Percentiles rank a stretch among this genome's conserved stretches.
These are phyloP conservation scores for Daldinia childiae DNA, from an alignment of 495 filamentous ascomycete species.

Conservation along the genomic window DNA sequence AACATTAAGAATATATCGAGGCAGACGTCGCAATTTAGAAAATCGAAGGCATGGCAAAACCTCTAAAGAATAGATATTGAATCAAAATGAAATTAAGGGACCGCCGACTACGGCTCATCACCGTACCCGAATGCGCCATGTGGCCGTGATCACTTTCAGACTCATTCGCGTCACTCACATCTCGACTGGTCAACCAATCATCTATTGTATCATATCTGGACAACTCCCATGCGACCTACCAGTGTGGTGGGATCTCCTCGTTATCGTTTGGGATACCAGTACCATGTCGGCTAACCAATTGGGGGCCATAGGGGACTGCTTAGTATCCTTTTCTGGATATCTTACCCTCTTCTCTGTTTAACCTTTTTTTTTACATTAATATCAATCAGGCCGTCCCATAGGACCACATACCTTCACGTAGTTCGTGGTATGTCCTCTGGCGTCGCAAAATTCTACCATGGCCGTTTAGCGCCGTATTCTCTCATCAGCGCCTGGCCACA, in stretches of 20 bases:
- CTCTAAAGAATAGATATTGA: neutral
- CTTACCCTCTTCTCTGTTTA: constrained; percentile 19
- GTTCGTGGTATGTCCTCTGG: constrained; percentile 30
- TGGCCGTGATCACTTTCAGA: constrained; percentile 34
- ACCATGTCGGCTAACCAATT: constrained; percentile 23
- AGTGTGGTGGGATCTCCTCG: constrained; percentile 18
- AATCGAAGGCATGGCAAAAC: neutral
- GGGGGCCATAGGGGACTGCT: constrained; percentile 5
- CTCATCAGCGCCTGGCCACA: constrained; percentile 28
- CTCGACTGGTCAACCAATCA: constrained; percentile 35
- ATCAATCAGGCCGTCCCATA: constrained; percentile 22
- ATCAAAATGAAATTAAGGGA: constrained; percentile 23
- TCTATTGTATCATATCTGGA: constrained; percentile 24
- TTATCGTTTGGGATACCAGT: constrained; percentile 28
- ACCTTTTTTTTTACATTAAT: constrained; percentile 27
- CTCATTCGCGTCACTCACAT: constrained; percentile 24
- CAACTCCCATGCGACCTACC: constrained; percentile 21
- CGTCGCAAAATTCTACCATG: constrained; percentile 34
- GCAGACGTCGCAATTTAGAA: constrained; percentile 14
- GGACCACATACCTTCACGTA: constrained; percentile 35
- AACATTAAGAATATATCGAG: constrained; percentile 6
- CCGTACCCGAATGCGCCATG: constrained; percentile 21
- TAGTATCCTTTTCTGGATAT: constrained; percentile 12
- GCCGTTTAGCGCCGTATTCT: constrained; percentile 22
- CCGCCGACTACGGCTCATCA: constrained; percentile 17